These are phyloP conservation scores for Tulasnella sp. DNA, from an alignment of 768 basidiomycete genomes.

Conservation along the genomic window DNA sequence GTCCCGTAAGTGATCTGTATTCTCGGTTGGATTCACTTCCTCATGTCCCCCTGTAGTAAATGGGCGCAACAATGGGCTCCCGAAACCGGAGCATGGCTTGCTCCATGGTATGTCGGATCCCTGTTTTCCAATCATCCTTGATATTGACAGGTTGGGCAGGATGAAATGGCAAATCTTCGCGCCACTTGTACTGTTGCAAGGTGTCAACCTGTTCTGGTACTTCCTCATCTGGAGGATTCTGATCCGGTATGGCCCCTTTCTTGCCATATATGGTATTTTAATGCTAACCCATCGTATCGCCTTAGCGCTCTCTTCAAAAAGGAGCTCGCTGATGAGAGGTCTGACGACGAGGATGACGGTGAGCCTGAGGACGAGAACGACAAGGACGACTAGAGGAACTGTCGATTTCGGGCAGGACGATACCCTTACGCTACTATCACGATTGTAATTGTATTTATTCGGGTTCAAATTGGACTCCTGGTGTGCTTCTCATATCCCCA, in stretches of 20 bases:
- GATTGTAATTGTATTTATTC: neutral
- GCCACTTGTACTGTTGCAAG: slow-evolving; percentile 69
- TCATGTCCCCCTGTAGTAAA: neutral
- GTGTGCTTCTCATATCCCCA: neutral
- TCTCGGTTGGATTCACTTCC: neutral
- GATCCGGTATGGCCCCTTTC: slow-evolving; percentile 49
- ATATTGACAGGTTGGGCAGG: neutral
- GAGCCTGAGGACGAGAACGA: slow-evolving; percentile 23
- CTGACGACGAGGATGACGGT: slow-evolving; percentile 54
- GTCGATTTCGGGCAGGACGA: neutral
- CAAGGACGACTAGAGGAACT: slow-evolving; percentile 23
- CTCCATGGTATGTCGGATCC: neutral
- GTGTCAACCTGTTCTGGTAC: slow-evolving; percentile 93
- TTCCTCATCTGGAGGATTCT: slow-evolving; percentile 75
- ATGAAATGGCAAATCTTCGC: slow-evolving; percentile 59
- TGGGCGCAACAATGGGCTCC: slow-evolving; percentile 16
- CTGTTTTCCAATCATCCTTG: neutral
- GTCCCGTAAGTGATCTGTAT: neutral
- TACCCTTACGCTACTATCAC: neutral
- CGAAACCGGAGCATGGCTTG: slow-evolving; percentile 10
- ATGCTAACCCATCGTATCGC: neutral
- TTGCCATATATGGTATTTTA: slow-evolving; percentile 21
- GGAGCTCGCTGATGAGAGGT: slow-evolving; percentile 64
- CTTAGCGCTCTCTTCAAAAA: slow-evolving; percentile 51
- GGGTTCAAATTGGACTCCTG: neutral